Evolutionary conservation across 495 filamentous ascomycete species (phyloP), one percentile per base, ranked within the genome.

Genomic region (Chaetomium cochliodes): DNA sequence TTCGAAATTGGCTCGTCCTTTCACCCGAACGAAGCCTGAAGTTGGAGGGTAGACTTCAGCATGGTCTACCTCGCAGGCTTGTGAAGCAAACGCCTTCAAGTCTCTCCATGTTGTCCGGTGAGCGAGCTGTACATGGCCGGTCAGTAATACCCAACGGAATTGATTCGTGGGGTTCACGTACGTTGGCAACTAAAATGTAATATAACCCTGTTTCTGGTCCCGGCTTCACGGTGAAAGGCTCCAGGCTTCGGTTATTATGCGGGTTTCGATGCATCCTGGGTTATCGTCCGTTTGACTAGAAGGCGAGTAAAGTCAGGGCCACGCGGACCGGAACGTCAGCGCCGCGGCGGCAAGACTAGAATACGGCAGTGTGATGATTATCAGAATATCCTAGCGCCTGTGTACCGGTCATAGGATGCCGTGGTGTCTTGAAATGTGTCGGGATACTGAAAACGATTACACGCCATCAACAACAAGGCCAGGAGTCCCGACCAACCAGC

Each of bases 111-210:
- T 71, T n/a, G 70, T 73, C 25, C 33, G 33, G 37, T 65, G 65
- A 12, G 60, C 33, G 23, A 73, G 66, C 70, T 73, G 42, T 15
- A 62, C 33, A 18, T 5, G 25, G 5, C 7, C 9, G 4, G 26
- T 62, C 18, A 65, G 47, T 42, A 5, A 30, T n/a, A 20, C 49
- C 3, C 22, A 26, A 26, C 22, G 23, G 20, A 50, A 5, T 9
- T 18, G 5, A 9, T 9, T 12, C 30, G 39, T 11, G 5, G 0
- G 1, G 33, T 22, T 22, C 23, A 56, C 65, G 11, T 64, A 72
- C 70, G 44, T 67, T 67, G 30, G 54, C 68, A 28, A 72, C 58
- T 23, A 62, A 39, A 57, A 72, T 68, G 57, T 70, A 72, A 53
- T 70, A 72, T 23, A 70, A 16, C 5, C 68, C 68, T 4, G 70